Percentiles rank a stretch among this genome's conserved stretches.
These are phyloP conservation scores for Marasmius oreades DNA, from an alignment of 1,284 basidiomycete species.

Conservation along the genomic window DNA sequence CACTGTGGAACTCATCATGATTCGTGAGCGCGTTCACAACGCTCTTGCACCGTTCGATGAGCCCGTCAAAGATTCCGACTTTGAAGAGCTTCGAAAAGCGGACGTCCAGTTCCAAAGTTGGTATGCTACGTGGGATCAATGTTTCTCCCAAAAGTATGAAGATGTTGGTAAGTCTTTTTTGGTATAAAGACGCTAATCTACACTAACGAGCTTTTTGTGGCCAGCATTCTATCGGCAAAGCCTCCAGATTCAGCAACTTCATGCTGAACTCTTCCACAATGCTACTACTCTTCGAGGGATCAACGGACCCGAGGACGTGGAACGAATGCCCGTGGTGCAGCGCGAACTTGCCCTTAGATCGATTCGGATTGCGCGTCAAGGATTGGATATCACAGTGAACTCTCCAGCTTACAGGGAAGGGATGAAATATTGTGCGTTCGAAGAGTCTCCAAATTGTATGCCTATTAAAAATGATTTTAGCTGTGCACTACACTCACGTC, in stretches of 20 bases:
- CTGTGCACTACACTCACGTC: constrained; percentile 86
- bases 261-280: constrained; percentile 79
- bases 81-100: constrained; percentile 59
- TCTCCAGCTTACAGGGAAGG: constrained; percentile 82
- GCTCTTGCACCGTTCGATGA: constrained; percentile 65
- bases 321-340: constrained; percentile 69
- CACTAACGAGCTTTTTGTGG: constrained; percentile 6
- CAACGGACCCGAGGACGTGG: constrained; percentile 72
- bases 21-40: constrained; percentile 74
- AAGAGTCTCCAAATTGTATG: constrained; percentile 6
- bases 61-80: constrained; percentile 64
- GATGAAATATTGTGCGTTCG: constrained; percentile 75
- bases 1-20: constrained; percentile 83
- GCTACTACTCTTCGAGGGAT: constrained; percentile 75
- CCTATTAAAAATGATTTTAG: constrained; percentile 34
- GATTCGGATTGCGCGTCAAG: constrained; percentile 65
- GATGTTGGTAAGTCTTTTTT: constrained; percentile 56
- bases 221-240: constrained; percentile 81
- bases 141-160: constrained; percentile 78
- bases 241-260: constrained; percentile 74
- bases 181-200: constrained; percentile 1
- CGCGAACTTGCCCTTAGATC: constrained; percentile 68
- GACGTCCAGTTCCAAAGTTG: constrained; percentile 67
- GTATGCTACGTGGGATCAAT: constrained; percentile 75
- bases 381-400: constrained; percentile 71